Evolutionary conservation across 257 asterid species (phyloP), one percentile per base, ranked within the genome.

Genomic region (Solanum paucissectum): DNA sequence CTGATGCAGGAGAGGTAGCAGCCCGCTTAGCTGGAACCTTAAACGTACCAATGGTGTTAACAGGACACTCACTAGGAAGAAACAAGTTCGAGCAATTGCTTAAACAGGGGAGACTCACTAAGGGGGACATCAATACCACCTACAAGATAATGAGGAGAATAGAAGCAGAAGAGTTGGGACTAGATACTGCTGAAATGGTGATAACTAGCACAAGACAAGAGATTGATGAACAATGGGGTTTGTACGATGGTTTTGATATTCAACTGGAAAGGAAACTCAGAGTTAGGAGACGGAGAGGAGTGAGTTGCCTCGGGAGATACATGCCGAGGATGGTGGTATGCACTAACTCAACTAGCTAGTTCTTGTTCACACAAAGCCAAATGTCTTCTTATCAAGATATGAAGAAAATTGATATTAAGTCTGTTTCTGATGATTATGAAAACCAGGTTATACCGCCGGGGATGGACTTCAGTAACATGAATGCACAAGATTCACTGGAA

Each of bases 301-400:
- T 94, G 20, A 93, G 94, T 87, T 93, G 97, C 88, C 94, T 87
- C 1, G 97, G 95, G 66, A 87, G 97, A 90, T 90, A 87, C 91
- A 94, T 94, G 97, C 95, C 97, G 2, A 92, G 97, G 89, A 94
- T 94, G 94, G 91, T 90, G 93, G 97, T 94, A 91, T 16, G 91
- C 21, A 74, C 76, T 42, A 68, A 69, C 85, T 49, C 16, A 83
- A 55, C 84, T 46, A 42, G 84, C 46, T 76, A 55, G 60, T 55
- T 72, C 69, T 86, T 76, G 6, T 75, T 27, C 32, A 32, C 25
- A 9, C 32, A 72, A 33, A 62, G 77, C 27, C 29, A 32, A 79
- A 36, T 85, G 11, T 7, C 5, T 38, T 84, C n/a, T 37, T 13
- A 60, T 16, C 36, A 64, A 58, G 55, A 16, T 49, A 27, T 37